Conservation (phyloP, 2,329 filamentous ascomycete genomes). For the Aureobasidium pullulans region DNA sequence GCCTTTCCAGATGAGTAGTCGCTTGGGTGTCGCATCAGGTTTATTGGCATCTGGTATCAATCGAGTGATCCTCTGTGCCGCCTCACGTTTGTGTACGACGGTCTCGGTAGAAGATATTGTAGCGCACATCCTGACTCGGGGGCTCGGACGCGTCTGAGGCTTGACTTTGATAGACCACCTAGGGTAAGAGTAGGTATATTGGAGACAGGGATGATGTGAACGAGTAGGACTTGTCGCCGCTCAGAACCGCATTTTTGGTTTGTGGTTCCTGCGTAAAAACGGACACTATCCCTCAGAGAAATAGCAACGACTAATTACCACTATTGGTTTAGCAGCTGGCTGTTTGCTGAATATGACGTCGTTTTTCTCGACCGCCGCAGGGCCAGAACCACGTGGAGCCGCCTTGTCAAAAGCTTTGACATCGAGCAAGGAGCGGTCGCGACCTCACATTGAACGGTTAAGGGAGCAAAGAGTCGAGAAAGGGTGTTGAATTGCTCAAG, state of each 20-base stretch:
- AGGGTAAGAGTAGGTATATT: not conserved
- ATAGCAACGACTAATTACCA: not conserved
- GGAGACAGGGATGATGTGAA: not conserved
- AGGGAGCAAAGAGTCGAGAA: not conserved
- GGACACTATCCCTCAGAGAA: not conserved
- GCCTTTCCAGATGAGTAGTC: slow-evolving; percentile 1
- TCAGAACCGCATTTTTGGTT: not conserved
- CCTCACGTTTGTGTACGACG: not conserved
- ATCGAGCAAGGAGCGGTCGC: no score
- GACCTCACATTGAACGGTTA: no score
- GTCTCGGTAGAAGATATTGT: not conserved
- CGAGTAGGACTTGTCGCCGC: not conserved
- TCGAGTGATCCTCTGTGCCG: not conserved
- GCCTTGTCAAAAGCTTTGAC: not conserved
- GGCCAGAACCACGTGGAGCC: not conserved
- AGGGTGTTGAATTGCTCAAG: not conserved
- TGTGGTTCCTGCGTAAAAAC: not conserved
- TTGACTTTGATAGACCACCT: not conserved
- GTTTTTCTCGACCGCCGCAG: not conserved
- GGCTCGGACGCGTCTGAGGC: not conserved
- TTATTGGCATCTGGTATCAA: not conserved
- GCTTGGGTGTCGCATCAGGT: not conserved
- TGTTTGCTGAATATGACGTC: not conserved
- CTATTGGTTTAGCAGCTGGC: not conserved
- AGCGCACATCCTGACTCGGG: not conserved